Conservation (phyloP, 164 flowering plant species). For the Stephania japonica region DNA sequence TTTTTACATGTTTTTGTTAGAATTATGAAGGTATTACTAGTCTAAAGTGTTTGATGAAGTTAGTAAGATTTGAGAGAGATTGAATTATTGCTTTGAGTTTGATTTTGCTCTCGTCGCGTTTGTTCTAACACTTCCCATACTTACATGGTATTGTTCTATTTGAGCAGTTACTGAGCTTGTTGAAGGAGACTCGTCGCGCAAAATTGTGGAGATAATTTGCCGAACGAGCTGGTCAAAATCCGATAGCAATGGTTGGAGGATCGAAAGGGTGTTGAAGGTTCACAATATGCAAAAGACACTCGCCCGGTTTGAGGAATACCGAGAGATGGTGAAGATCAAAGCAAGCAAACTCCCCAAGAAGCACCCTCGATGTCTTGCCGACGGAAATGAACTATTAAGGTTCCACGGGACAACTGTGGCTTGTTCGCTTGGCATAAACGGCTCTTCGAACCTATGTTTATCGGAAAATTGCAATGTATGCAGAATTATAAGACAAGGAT, state of each 20-base stretch:
- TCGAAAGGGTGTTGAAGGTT: constrained; percentile 49
- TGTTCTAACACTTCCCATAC: no score
- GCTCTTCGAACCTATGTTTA: constrained; percentile 38
- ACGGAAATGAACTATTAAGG: constrained; percentile 59
- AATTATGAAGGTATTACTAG: no score
- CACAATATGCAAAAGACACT: constrained; percentile 54
- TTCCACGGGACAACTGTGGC: constrained; percentile 49
- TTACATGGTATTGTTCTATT: not conserved
- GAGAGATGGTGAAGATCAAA: constrained; percentile 47
- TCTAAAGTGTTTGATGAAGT: no score
- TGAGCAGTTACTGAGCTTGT: constrained; percentile 43
- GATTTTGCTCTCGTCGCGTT: no score
- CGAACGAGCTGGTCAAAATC: constrained; percentile 43
- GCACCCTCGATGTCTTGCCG: constrained; percentile 58
- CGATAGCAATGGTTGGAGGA: constrained; percentile 35
- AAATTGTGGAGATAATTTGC: constrained; percentile 57
- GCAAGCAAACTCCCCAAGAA: constrained; percentile 57
- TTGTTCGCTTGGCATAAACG: constrained; percentile 41
- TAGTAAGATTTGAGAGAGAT: no score
- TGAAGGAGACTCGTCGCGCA: constrained; percentile 55
- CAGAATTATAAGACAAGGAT: constrained; percentile 41
- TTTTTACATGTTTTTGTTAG: no score
- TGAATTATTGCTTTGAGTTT: not conserved
- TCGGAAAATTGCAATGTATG: constrained; percentile 47
- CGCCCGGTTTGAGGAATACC: constrained; percentile 48